Base-by-base conservation (phyloP, 805 yeast species). In the Kazachstania bromeliacearum region DNA sequence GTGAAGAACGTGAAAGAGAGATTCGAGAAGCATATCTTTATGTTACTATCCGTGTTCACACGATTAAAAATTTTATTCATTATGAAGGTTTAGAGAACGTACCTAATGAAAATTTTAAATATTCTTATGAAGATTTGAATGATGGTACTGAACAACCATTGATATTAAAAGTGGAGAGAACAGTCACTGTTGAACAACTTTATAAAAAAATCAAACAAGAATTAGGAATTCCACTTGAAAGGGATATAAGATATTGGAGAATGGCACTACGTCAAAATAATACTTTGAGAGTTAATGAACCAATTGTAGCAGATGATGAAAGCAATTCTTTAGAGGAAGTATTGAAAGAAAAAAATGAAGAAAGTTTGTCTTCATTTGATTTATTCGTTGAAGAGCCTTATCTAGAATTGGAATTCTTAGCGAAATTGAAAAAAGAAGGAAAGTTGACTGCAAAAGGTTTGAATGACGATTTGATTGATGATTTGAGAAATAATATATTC, bases 1-100 rank as follows among this genome's bases (percentile, higher is more conserved):
- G 70, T 27, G 76, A 71, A 34, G 47, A 59, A 19, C 60, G 71
- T 24, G 67, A 73, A 25, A 72, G 70, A 43, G 84, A 81, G 43
- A 63, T 69, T 29, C 85, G 79, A 43, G 96, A 89, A 51, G 76
- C 74, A 62, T 84, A 77, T 48, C 52, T 76, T 17, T 80, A 75
- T 50, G 63, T 71, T 29, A 70, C 68, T 35, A 68, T 84, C 35
- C 70, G 73, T 35, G 59, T 85, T 21, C 74, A 73, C 39, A 69
- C 82, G 0, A 53, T 64, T 27, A 53, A 64, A 2, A 71, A 75
- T 28, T 79, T 84, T 47, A 60, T 63, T 38, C 62, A 71, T 36
- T 79, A 73, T 50, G 68, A 74, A 49, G 94, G 94, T 0, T 78
- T 83, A 51, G 96, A 87, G 55, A 34, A 36, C 14, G 24, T 42